Evolutionary conservation across 768 basidiomycete genomes (phyloP), one percentile per base, ranked within the genome.

Genomic region (Termitomyces sp.): DNA sequence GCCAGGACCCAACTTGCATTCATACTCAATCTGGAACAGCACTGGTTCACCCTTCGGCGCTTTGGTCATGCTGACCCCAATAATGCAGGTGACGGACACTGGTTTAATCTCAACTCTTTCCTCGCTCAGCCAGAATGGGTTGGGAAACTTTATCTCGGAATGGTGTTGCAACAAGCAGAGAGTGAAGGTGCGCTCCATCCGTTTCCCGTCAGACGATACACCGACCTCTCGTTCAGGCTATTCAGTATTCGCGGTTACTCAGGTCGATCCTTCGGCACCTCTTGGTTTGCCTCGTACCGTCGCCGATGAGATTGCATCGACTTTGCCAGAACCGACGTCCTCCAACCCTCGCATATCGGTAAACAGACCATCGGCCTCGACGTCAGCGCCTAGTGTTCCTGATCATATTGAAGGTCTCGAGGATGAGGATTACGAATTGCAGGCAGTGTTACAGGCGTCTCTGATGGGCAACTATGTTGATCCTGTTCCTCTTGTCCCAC

Each of bases 111-210:
- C 11, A 90, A 96, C 69, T 95, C 94, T 9, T 88, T 82, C 65
- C 76, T 88, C 15, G 63, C 78, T 38, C 70, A 74, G 5, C 94
- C 95, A 9, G 87, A 94, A 71, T 93, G 92, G 91, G 83, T 97
- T 35, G 82, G 90, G 33, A 89, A 85, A 66, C 83, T 87, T 1
- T 95, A 94, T 75, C 84, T 97, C 4, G 85, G 86, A 55, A 89
- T 96, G 89, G 85, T 92, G 52, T 75, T 97, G 40, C 87, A 92
- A 61, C 92, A 96, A 74, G 90, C 94, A 20, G 94, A 96, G 70
- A 71, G 80, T 24, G 92, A 95, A 72, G 95, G 94, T 86, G 71
- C 64, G 76, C 69, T 42, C 12, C 45, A 16, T 22, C 24, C 42
- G 7, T n/a, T 38, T n/a, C 13, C 28, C 15, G 12, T 35, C 53